Base-by-base conservation (phyloP, 495 filamentous ascomycete species). In the Aspergillus diversus region DNA sequence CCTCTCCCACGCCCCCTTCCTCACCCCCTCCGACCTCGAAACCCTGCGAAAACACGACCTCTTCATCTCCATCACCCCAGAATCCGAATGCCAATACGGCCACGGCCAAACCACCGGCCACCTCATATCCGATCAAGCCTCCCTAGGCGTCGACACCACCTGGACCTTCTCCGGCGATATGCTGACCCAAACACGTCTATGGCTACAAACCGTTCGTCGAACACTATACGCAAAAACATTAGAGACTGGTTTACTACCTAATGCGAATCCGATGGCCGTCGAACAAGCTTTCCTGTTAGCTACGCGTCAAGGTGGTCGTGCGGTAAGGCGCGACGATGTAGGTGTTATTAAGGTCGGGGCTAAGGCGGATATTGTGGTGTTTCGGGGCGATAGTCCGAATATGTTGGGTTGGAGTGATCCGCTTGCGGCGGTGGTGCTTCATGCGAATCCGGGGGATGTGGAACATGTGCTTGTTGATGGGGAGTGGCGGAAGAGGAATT, bases 291-390 rank as follows among this genome's bases (percentile, higher is more conserved):
- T 84, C 69, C 61, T 82, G 15, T 67, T 84, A 13, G 79, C 77
- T 6, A 84, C 82, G 11, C 69, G 80, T 0, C 66, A 78, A 31
- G 82, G 82, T 43, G 82, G 67, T 7, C 71, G 76, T 16, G 80
- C 82, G 5, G 66, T 84, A n/a, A 59, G 75, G 8, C 66, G 79
- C 1, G 66, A 71, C 4, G 82, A 84, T 66, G 52, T 85, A 0
- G 82, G 82, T 54, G 73, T 75, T 11, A 71, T 84, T 55, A 67
- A 60, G 7, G 72, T 71, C 1, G 81, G 80, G 7, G 77, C 78
- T 1, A 78, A 78, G 59, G 81, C 81, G 2, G 81, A 84, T 54
- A 50, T 84, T n/a, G 75, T 81, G 15, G 72, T 84, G n/a, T 84
- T 81, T 70, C 70, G 82, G 57, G 81, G 79, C 13, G 70, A 66